Evolutionary conservation across 2,329 filamentous ascomycete genomes (phyloP).

Genomic region (Parastagonospora nodorum): DNA sequence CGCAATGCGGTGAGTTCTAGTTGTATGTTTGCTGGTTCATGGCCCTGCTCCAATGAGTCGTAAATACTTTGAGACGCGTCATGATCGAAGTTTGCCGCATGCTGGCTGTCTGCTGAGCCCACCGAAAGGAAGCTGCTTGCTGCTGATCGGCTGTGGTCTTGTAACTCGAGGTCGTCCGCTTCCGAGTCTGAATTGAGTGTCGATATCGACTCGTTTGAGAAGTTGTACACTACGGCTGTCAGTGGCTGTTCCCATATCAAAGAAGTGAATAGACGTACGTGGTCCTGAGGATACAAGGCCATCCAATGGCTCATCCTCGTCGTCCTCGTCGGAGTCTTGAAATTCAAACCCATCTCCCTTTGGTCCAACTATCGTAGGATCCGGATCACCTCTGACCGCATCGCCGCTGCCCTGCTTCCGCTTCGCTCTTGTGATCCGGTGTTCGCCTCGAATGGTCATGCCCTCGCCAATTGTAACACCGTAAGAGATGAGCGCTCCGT

Average conservation of each 20-base stretch:
- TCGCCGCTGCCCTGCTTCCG: constrained; percentile 51
- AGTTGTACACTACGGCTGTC: constrained; percentile 54
- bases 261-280: constrained; percentile 26
- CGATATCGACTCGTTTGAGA: constrained; percentile 65
- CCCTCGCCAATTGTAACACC: constrained; percentile 73
- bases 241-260: constrained; percentile 4
- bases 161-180: constrained; percentile 50
- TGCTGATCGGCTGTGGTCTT: constrained; percentile 60
- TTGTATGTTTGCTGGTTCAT: constrained; percentile 81
- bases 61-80: constrained; percentile 87
- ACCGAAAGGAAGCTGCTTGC: constrained; percentile 75
- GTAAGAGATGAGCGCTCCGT: constrained; percentile 79
- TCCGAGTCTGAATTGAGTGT: constrained; percentile 62
- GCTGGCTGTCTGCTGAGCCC: constrained; percentile 63
- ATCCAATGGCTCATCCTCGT: constrained; percentile 61
- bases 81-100: constrained; percentile 73
- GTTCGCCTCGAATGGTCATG: constrained; percentile 51
- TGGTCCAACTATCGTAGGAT: constrained; percentile 61
- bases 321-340: constrained; percentile 62
- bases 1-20: constrained; percentile 93
- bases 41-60: constrained; percentile 76
- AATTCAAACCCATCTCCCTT: constrained; percentile 67
- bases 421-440: constrained; percentile 54
- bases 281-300: constrained; percentile 44
- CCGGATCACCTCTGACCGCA: constrained; percentile 45